These are phyloP conservation scores for Saturnispora galanensis DNA, from an alignment of 805 yeast genomes.

Conservation along the genomic window DNA sequence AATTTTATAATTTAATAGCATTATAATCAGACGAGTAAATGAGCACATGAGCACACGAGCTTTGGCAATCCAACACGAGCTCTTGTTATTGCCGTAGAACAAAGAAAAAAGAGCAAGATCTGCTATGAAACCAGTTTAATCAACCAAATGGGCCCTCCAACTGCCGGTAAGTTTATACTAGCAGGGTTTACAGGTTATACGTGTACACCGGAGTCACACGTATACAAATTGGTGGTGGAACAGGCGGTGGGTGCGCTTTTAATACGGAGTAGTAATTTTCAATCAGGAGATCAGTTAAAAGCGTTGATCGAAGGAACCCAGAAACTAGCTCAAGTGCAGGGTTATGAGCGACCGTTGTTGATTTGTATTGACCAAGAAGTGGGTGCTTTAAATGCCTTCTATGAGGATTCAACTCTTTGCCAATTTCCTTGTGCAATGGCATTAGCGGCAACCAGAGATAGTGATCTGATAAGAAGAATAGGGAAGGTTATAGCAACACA, in stretches of 20 bases:
- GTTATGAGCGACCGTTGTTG: slow-evolving; percentile 42
- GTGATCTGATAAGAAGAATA: slow-evolving; percentile 39
- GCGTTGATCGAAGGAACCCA: slow-evolving; percentile 44
- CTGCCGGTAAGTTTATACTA: slow-evolving; percentile 42
- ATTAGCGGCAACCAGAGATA: slow-evolving; percentile 43
- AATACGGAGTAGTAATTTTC: slow-evolving; percentile 41
- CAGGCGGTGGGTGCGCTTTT: slow-evolving; percentile 45
- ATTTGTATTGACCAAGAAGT: slow-evolving; percentile 57
- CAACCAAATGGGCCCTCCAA: too few species aligned
- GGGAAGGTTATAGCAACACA: slow-evolving; percentile 46
- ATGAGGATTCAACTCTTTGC: slow-evolving; percentile 40
- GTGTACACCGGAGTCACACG: slow-evolving; percentile 37
- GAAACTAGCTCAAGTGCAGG: slow-evolving; percentile 39
- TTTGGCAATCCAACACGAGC: too few species aligned
- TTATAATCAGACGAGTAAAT: slow-evolving; percentile 2
- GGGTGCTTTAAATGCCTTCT: slow-evolving; percentile 51
- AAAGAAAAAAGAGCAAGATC: too few species aligned
- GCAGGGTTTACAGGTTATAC: slow-evolving; percentile 51
- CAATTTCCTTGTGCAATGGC: slow-evolving; percentile 64
- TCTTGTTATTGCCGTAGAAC: too few species aligned
- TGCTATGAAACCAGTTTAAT: too few species aligned
- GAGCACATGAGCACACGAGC: too few species aligned
- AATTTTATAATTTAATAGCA: too few species aligned
- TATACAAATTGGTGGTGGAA: slow-evolving; percentile 39
- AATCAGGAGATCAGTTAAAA: slow-evolving; percentile 38